A percentile compares a stretch with the other conserved stretches of the same genome.
phyloP scores from a whole-genome alignment of 495 filamentous ascomycete species.

The Aspergillus mulundensis region DNA sequence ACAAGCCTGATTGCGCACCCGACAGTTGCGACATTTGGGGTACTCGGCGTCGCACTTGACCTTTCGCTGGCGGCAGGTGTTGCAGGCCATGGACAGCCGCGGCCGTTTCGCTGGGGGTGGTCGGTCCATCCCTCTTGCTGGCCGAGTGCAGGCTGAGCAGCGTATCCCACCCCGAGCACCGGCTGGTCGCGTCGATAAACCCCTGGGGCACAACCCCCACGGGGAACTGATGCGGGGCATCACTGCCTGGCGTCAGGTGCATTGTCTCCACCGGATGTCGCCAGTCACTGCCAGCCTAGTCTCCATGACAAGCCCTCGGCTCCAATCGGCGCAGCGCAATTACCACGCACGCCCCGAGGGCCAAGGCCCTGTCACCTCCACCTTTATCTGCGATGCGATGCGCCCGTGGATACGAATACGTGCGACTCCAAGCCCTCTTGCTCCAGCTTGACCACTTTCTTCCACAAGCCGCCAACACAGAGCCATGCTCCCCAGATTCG shows the following conservation, averaged over 20 bases:
- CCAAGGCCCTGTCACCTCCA: background rate
- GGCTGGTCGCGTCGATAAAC: too few relatives aligned
- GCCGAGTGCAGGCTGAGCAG: too few relatives aligned
- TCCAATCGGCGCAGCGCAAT: conserved; percentile 2
- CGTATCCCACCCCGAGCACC: too few relatives aligned
- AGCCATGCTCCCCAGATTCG: background rate
- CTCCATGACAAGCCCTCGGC: background rate
- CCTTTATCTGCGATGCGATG: too few relatives aligned
- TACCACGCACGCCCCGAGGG: background rate
- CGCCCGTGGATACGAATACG: too few relatives aligned
- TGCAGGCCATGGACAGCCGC: conserved; percentile 18
- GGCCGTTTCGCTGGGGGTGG: conserved; percentile 10
- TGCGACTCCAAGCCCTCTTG: too few relatives aligned
- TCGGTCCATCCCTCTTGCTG: conserved; percentile 10
- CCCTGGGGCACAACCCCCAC: too few relatives aligned
- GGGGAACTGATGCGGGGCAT: too few relatives aligned
- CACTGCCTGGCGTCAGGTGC: background rate
- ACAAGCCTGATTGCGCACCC: conserved; percentile 12
- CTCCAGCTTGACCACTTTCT: too few relatives aligned
- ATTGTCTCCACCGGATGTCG: too few relatives aligned
- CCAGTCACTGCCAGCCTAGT: too few relatives aligned
- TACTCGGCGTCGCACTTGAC: conserved; percentile 17
- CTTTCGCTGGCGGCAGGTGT: conserved; percentile 16
- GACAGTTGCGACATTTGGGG: conserved; percentile 4
- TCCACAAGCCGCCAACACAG: background rate